These are phyloP conservation scores for Rhodotorula taiwanensis DNA, from an alignment of 768 basidiomycete genomes.

Conservation along the genomic window DNA sequence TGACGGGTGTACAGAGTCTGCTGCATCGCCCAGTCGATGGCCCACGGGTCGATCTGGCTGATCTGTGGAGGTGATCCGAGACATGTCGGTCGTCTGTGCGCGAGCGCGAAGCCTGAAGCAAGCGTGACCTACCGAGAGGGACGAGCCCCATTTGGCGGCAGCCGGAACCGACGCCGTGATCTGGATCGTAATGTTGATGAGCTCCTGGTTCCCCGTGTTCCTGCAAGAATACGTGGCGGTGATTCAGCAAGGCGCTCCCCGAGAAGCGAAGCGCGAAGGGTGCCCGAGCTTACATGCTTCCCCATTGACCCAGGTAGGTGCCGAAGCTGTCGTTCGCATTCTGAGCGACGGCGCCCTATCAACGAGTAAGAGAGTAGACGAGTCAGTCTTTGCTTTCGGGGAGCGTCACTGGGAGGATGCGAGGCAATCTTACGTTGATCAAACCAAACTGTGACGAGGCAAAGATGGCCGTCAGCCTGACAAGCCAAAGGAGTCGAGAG, in stretches of 20 bases:
- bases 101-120: background rate
- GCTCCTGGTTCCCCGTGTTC: background rate
- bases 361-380: background rate
- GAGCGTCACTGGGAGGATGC: background rate
- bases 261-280: no score
- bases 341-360: background rate
- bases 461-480: no score
- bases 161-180: background rate
- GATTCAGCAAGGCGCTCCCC: no score
- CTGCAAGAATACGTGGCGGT: no score
- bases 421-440: background rate
- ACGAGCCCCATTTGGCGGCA: slow-evolving; percentile 7
- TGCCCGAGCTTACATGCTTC: background rate
- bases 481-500: no score
- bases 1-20: slow-evolving; percentile 46
- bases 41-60: slow-evolving; percentile 6
- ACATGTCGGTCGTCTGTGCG: background rate
- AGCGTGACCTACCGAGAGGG: slow-evolving; percentile 46
- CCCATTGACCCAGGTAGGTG: background rate
- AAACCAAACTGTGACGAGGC: background rate
- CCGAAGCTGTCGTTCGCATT: background rate
- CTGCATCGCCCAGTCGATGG: slow-evolving; percentile 5
- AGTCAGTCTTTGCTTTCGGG: no score
- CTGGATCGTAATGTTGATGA: slow-evolving; percentile 6
- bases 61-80: background rate